Conservation (phyloP, 2,329 filamentous ascomycete species). For the Neonectria faginata region DNA sequence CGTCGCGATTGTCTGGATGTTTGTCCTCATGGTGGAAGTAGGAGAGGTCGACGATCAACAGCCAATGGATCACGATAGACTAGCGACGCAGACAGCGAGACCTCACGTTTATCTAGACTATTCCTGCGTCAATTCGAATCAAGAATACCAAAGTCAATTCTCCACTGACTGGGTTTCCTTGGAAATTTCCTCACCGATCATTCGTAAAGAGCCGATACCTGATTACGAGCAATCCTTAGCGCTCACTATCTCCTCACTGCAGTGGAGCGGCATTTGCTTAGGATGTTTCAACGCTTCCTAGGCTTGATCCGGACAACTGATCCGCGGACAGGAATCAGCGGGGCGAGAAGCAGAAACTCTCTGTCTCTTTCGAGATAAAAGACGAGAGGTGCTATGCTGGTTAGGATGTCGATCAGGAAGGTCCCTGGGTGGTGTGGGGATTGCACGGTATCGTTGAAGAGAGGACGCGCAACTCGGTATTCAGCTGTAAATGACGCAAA, state of each 20-base stretch:
- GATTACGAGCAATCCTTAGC: neutral
- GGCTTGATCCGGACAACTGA: neutral
- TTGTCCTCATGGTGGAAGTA: slow-evolving; percentile 31
- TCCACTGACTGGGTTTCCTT: neutral
- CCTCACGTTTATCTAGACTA: neutral
- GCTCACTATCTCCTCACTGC: neutral
- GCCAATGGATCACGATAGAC: neutral
- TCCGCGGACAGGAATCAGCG: neutral
- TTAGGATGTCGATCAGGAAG: neutral
- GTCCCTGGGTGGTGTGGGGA: neutral
- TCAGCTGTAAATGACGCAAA: neutral
- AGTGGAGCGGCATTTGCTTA: neutral
- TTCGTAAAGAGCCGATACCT: neutral
- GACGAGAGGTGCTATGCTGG: neutral
- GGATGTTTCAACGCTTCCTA: neutral
- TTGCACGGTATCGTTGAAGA: too few relatives aligned
- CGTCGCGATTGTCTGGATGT: slow-evolving; percentile 23
- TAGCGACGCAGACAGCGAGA: neutral
- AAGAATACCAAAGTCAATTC: neutral
- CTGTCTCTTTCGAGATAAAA: neutral
- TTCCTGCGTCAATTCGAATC: neutral
- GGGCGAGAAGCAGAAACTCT: neutral
- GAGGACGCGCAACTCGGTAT: neutral
- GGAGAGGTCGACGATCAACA: neutral
- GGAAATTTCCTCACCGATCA: neutral